These are phyloP conservation scores for Fusarium continuum DNA, from an alignment of 2,329 filamentous ascomycete genomes.

Conservation along the genomic window DNA sequence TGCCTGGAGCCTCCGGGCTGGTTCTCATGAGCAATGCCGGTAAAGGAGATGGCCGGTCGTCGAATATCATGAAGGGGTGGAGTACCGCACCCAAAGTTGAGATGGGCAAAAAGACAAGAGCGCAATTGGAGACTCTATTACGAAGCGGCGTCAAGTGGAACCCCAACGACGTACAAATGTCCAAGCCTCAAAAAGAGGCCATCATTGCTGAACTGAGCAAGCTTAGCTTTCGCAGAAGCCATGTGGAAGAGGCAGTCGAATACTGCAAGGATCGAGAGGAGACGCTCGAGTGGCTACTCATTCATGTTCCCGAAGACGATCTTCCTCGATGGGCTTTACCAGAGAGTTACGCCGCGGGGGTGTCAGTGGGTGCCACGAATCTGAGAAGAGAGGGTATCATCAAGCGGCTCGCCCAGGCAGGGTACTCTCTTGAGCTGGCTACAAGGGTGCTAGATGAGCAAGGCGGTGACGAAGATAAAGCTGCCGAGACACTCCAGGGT, in stretches of 20 bases:
- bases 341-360: conserved; percentile 88
- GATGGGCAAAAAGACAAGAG: conserved; percentile 83
- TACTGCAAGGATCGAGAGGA: conserved; percentile 94
- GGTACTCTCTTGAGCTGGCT: conserved; percentile 87
- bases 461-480: conserved; percentile 75
- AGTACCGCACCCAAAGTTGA: conserved; percentile 88
- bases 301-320: conserved; percentile 97
- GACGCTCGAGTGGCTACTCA: conserved; percentile 92
- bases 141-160: conserved; percentile 88
- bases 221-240: conserved; percentile 89
- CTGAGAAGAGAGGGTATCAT: conserved; percentile 83
- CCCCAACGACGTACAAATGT: conserved; percentile 75
- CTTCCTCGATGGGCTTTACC: conserved; percentile 92
- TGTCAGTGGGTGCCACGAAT: conserved; percentile 85
- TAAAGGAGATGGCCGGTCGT: conserved; percentile 45
- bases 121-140: conserved; percentile 81
- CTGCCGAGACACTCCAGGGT: conserved; percentile 82
- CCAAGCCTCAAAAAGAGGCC: conserved; percentile 61
- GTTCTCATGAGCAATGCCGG: conserved; percentile 59
- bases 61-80: conserved; percentile 77
- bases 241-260: conserved; percentile 86
- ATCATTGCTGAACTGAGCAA: conserved; percentile 78
- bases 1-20: conserved; percentile 66
- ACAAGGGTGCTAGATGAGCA: conserved; percentile 77
- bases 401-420: conserved; percentile 81